These are phyloP conservation scores for Fallopia convolvulus DNA, from an alignment of 148 eudicot species.

Conservation along the genomic window DNA sequence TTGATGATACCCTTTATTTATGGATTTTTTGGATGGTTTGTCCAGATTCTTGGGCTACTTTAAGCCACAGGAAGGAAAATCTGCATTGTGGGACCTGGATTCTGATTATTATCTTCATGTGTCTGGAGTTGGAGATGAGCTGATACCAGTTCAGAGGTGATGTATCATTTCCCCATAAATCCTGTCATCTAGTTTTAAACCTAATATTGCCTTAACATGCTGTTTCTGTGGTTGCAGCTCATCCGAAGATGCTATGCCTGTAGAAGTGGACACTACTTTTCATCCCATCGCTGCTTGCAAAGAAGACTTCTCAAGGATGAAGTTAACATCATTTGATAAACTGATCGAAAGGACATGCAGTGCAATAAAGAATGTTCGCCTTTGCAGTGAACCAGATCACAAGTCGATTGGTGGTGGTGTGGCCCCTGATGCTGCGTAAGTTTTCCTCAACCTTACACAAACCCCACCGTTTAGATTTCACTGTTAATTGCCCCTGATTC, in stretches of 20 bases:
- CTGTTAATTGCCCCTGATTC: too few relatives aligned
- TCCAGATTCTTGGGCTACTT: conserved; percentile 95
- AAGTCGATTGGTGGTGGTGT: conserved; percentile 52
- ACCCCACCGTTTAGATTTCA: too few relatives aligned
- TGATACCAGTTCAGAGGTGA: conserved; percentile 45
- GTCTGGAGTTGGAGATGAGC: conserved; percentile 80
- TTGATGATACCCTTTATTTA: not conserved
- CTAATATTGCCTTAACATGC: not conserved
- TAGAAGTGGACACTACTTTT: conserved; percentile 31
- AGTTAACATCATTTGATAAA: conserved; percentile 84
- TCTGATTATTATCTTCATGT: conserved; percentile 99
- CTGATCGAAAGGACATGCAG: conserved; percentile 82
- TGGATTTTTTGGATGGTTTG: not conserved
- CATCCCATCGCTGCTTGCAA: conserved; percentile 84
- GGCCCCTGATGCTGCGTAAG: conserved; percentile 99
- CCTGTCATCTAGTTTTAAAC: not conserved
- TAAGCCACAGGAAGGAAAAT: conserved; percentile 92
- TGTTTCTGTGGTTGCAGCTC: conserved; percentile 22
- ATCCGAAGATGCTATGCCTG: conserved; percentile 34
- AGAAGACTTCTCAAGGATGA: conserved; percentile 79
- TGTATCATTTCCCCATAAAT: not conserved
- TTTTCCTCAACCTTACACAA: not conserved
- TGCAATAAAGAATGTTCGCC: conserved; percentile 66
- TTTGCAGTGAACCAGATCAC: conserved; percentile 67
- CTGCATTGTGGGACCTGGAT: conserved; percentile 98